Evolutionary conservation across 257 asterid genomes (phyloP).

Genomic region (Fraxinus anomala): DNA sequence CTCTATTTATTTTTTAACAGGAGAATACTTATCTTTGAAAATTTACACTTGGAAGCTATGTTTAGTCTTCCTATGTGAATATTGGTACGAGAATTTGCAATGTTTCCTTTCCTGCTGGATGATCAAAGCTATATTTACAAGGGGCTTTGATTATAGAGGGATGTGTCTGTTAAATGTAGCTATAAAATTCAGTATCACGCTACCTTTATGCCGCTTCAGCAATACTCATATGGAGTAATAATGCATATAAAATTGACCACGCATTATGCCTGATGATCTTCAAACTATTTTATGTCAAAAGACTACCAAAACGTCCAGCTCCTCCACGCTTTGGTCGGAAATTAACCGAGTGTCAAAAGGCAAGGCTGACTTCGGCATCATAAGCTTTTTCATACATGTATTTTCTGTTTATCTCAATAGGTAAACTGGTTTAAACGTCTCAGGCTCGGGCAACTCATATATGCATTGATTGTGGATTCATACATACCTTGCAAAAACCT

Average conservation of each 20-base stretch:
- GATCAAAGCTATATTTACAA: background rate
- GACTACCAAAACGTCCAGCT: conserved; percentile 88
- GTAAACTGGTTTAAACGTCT: background rate
- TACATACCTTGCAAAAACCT: conserved; percentile 72
- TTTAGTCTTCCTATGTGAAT: background rate
- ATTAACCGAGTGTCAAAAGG: conserved; percentile 85
- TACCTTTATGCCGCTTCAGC: background rate
- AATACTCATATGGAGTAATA: background rate
- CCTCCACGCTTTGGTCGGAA: conserved; percentile 95
- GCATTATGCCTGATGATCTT: conserved; percentile 2
- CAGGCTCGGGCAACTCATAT: conserved; percentile 95
- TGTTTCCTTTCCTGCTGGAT: background rate
- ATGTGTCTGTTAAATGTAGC: background rate
- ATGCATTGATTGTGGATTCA: conserved; percentile 96
- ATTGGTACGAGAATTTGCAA: background rate
- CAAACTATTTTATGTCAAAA: conserved; percentile 50
- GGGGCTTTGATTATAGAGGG: background rate
- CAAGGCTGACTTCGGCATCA: conserved; percentile 16
- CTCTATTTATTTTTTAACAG: too few relatives aligned
- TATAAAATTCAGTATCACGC: background rate
- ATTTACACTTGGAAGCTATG: background rate
- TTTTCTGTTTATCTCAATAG: background rate
- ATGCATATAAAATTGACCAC: background rate
- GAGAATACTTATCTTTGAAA: background rate
- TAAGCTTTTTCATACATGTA: background rate